Evolutionary conservation across 208 protist species (phyloP).

Genomic region (Herpetomonas tarakana): DNA sequence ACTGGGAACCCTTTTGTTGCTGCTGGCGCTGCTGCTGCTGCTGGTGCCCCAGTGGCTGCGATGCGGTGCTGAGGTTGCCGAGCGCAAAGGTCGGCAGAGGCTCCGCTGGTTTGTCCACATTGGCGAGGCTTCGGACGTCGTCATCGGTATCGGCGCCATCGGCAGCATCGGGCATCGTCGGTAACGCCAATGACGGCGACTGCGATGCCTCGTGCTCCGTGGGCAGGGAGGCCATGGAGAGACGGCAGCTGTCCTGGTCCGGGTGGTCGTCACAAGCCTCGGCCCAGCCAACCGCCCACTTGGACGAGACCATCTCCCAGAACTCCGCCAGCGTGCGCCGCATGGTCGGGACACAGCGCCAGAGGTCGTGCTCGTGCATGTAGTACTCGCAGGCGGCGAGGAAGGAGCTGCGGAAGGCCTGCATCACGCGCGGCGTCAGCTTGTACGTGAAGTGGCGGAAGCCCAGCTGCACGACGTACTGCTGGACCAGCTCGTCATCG

Average conservation of each 20-base stretch:
- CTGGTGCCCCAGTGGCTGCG: no score
- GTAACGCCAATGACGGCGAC: neutral
- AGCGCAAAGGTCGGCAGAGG: neutral
- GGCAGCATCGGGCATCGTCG: neutral
- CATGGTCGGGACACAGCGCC: constrained; percentile 15
- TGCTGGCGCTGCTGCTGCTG: no score
- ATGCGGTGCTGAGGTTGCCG: neutral
- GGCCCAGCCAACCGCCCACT: constrained; percentile 8
- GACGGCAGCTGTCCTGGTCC: constrained; percentile 20
- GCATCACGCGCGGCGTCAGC: constrained; percentile 31
- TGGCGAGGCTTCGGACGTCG: no score
- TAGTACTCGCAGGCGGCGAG: constrained; percentile 43
- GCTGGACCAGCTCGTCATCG: constrained; percentile 30
- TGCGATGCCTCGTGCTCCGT: neutral
- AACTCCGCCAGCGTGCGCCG: constrained; percentile 11
- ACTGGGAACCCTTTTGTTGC: neutral
- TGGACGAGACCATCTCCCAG: constrained; percentile 9
- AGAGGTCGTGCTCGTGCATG: constrained; percentile 16
- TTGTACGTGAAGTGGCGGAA: constrained; percentile 20
- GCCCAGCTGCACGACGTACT: constrained; percentile 31
- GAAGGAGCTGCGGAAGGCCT: constrained; percentile 50
- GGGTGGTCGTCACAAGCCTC: constrained; percentile 4
- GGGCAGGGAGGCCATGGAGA: constrained; percentile 24
- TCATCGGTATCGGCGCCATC: neutral
- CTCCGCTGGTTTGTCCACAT: no score